phyloP scores from a whole-genome alignment of 2,329 filamentous ascomycete genomes.

The Lasiodiplodia gonubiensis region DNA sequence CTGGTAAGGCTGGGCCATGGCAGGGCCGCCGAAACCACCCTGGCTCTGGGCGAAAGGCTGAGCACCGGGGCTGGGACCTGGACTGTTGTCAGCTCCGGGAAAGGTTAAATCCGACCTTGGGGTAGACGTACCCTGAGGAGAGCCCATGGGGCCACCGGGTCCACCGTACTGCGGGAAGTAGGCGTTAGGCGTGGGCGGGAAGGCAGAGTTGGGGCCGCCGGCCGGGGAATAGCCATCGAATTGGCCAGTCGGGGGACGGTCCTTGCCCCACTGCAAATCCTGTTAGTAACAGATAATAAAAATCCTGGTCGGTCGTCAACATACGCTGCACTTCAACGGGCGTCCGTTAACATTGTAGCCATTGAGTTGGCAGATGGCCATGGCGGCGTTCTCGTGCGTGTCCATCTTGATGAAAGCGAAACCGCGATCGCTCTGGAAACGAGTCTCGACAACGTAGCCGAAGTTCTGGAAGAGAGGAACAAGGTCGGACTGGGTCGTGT shows the following conservation, averaged over 20 bases:
- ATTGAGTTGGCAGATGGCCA: constrained; percentile 97
- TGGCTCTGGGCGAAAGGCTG: constrained; percentile 64
- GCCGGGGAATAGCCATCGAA: constrained; percentile 85
- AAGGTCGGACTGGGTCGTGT: constrained; percentile 94
- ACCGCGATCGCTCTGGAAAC: constrained; percentile 95
- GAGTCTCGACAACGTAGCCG: constrained; percentile 94
- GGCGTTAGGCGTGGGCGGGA: constrained; percentile 75
- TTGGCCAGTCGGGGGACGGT: constrained; percentile 85
- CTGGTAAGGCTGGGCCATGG: constrained; percentile 57
- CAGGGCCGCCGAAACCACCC: constrained; percentile 68
- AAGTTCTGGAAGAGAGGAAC: constrained; percentile 99
- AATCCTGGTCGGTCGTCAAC: constrained; percentile 50
- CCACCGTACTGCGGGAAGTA: constrained; percentile 96
- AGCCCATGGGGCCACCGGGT: constrained; percentile 64
- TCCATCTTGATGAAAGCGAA: constrained; percentile 99
- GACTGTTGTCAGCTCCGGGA: constrained; percentile 42
- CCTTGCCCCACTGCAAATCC: constrained; percentile 87
- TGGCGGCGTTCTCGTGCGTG: constrained; percentile 94
- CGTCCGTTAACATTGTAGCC: constrained; percentile 98
- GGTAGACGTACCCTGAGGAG: constrained; percentile 58
- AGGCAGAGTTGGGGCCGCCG: constrained; percentile 69
- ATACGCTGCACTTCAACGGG: constrained; percentile 96
- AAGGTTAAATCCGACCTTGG: constrained; percentile 31
- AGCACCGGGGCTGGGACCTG: constrained; percentile 63
- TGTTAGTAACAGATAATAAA: constrained; percentile 38